A percentile compares a stretch with the other conserved stretches of the same genome.
These are phyloP conservation scores for Geranium incanum DNA, from an alignment of 441 rosid genomes.

Conservation along the genomic window DNA sequence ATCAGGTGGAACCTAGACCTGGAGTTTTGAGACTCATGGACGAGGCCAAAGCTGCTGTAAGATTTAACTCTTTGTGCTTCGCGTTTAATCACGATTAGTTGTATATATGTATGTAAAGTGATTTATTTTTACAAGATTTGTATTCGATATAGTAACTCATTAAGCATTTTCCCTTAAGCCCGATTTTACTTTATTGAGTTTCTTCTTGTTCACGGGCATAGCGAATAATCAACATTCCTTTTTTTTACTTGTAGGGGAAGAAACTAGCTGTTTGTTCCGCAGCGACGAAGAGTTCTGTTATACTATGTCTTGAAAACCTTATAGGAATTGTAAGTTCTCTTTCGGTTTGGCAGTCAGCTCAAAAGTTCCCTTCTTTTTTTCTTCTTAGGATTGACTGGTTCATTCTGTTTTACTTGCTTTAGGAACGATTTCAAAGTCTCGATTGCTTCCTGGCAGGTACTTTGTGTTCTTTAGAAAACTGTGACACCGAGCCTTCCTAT, in stretches of 20 bases:
- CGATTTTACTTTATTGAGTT: no score
- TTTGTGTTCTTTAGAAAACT: no score
- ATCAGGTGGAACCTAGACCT: slow-evolving; percentile 81
- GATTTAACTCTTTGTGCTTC: slow-evolving; percentile 11
- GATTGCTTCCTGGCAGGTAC: slow-evolving; percentile 98
- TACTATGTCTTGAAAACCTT: slow-evolving; percentile 78
- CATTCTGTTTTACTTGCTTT: slow-evolving; percentile 14
- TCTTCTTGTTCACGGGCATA: neutral
- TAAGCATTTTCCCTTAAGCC: no score
- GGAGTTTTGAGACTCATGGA: slow-evolving; percentile 86
- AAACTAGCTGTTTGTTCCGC: slow-evolving; percentile 86
- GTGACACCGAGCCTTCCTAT: no score
- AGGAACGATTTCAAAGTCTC: slow-evolving; percentile 78
- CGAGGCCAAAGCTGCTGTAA: slow-evolving; percentile 84
- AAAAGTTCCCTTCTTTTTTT: neutral
- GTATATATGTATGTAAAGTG: no score
- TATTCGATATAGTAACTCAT: no score
- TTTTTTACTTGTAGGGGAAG: slow-evolving; percentile 46
- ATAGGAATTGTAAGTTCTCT: slow-evolving; percentile 50
- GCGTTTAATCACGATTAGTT: no score
- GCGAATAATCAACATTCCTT: neutral
- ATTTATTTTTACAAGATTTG: no score
- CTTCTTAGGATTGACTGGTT: neutral
- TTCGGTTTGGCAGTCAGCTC: neutral
- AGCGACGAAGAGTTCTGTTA: slow-evolving; percentile 89